Evolutionary conservation across 345 rosid genomes (phyloP).

Genomic region (Hibiscus syriacus): DNA sequence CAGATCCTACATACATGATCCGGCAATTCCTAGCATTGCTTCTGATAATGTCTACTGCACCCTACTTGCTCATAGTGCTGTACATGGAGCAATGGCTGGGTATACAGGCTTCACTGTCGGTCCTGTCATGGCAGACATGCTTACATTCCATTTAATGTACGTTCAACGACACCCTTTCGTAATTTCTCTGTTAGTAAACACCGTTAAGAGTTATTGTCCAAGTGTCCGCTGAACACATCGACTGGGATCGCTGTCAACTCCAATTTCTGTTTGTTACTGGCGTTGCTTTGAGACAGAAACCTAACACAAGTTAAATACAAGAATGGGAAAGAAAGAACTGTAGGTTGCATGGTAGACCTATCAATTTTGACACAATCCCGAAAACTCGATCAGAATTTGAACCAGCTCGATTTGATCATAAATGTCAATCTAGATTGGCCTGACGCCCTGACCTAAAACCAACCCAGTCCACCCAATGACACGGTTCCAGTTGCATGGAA

Average conservation of each 20-base stretch:
- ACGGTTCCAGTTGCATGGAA: neutral
- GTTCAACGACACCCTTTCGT: conserved; percentile 17
- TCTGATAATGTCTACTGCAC: conserved; percentile 90
- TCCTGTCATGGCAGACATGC: conserved; percentile 70
- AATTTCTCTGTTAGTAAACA: neutral
- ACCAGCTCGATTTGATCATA: neutral
- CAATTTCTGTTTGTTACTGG: too few species aligned
- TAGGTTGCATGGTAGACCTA: too few species aligned
- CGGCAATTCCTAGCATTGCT: conserved; percentile 81
- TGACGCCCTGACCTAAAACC: too few species aligned
- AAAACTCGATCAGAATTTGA: neutral
- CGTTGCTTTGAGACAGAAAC: too few species aligned
- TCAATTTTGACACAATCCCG: too few species aligned
- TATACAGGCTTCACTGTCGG: conserved; percentile 78
- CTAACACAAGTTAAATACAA: too few species aligned
- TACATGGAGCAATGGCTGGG: conserved; percentile 96
- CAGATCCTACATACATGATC: conserved; percentile 96
- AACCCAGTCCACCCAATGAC: neutral
- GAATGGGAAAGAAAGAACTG: too few species aligned
- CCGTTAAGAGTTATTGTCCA: neutral
- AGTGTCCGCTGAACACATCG: neutral
- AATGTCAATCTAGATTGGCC: neutral
- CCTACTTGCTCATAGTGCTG: conserved; percentile 78
- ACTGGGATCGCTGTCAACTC: too few species aligned
- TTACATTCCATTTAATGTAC: conserved; percentile 65